Evolutionary conservation across 2,329 filamentous ascomycete species (phyloP).

Genomic region (Penicillium sp.): DNA sequence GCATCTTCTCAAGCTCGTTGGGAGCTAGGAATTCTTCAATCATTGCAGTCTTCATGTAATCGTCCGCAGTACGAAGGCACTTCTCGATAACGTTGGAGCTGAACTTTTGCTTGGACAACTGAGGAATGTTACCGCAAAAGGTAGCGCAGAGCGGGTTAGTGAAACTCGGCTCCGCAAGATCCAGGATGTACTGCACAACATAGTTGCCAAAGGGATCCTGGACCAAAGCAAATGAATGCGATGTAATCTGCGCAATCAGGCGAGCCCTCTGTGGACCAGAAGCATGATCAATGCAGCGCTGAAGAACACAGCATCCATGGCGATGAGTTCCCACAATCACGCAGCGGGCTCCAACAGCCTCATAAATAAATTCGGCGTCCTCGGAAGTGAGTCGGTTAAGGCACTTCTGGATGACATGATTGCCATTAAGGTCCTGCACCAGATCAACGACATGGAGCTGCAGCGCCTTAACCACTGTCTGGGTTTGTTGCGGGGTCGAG

Average conservation of each 20-base stretch:
- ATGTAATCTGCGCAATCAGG: conserved; percentile 81
- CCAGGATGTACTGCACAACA: conserved; percentile 97
- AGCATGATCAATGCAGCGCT: conserved; percentile 97
- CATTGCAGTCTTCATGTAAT: conserved; percentile 71
- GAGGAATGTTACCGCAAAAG: conserved; percentile 68
- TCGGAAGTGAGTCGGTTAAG: conserved; percentile 83
- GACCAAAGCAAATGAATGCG: conserved; percentile 81
- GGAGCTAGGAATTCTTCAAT: conserved; percentile 74
- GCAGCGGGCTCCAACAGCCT: conserved; percentile 82
- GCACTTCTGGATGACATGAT: conserved; percentile 98
- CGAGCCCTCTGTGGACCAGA: conserved; percentile 82
- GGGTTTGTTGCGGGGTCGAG: conserved; percentile 76
- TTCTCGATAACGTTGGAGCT: conserved; percentile 99
- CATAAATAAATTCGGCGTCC: conserved; percentile 94
- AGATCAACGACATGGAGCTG: conserved; percentile 82
- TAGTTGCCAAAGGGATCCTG: conserved; percentile 99
- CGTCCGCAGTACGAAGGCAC: conserved; percentile 77
- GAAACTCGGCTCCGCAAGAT: conserved; percentile 81
- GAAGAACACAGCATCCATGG: conserved; percentile 95
- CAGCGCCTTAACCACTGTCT: conserved; percentile 82
- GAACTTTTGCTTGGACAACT: conserved; percentile 92
- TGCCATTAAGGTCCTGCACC: conserved; percentile 96
- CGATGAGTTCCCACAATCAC: conserved; percentile 92
- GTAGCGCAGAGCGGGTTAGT: conserved; percentile 81
- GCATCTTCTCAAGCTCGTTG: conserved; percentile 77